A percentile compares a stretch with the other conserved stretches of the same genome.
These are phyloP conservation scores for Kitagawia praeruptora DNA, from an alignment of 129 eudicot species.

Conservation along the genomic window DNA sequence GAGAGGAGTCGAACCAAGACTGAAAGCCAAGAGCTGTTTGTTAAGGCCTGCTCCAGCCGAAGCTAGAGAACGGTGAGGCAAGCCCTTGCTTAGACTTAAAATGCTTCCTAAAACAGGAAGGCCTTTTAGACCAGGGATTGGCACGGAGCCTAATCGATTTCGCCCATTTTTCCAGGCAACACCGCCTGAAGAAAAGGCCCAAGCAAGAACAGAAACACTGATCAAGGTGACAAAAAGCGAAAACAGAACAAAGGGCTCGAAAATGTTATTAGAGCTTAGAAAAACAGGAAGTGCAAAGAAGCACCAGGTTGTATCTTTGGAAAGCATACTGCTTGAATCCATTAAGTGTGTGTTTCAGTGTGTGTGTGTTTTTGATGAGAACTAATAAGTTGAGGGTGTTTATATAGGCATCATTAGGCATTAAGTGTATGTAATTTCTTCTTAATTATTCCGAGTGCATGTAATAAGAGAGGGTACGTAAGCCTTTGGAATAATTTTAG, in stretches of 20 bases:
- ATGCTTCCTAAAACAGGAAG: slow-evolving; percentile 30
- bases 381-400: background rate
- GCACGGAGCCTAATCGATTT: background rate
- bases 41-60: background rate
- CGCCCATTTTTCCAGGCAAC: slow-evolving; percentile 24
- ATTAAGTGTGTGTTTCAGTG: too few species aligned
- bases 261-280: slow-evolving; percentile 17
- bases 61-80: slow-evolving; percentile 30
- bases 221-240: background rate
- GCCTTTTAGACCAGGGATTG: slow-evolving; percentile 30
- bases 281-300: slow-evolving; percentile 24
- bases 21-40: slow-evolving; percentile 30
- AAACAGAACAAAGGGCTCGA: slow-evolving; percentile 5
- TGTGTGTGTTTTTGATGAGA: background rate
- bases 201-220: slow-evolving; percentile 2
- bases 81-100: slow-evolving; percentile 17
- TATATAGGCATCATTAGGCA: background rate
- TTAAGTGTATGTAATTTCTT: background rate
- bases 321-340: background rate
- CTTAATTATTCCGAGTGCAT: background rate
- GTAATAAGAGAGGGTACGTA: background rate
- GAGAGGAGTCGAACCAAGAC: slow-evolving; percentile 17
- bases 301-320: slow-evolving; percentile 31
- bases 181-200: slow-evolving; percentile 20
- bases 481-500: background rate